phyloP scores from a whole-genome alignment of 2,329 filamentous ascomycete genomes.

The Nemania serpens region DNA sequence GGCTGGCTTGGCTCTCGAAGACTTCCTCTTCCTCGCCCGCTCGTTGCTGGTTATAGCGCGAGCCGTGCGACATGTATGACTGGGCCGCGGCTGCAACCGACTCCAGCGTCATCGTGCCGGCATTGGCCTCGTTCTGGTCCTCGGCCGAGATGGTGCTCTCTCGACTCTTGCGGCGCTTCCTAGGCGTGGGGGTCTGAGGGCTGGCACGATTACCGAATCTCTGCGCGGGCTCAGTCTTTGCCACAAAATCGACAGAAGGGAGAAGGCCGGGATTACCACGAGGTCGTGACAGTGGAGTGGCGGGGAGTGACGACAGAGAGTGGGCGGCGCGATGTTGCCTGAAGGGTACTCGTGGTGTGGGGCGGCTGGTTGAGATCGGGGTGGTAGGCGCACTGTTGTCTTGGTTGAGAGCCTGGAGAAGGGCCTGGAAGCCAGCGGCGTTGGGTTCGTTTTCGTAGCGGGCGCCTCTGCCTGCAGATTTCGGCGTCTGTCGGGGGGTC shows the following conservation, averaged over 20 bases:
- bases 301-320: conserved; percentile 82
- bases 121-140: conserved; percentile 61
- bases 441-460: conserved; percentile 55
- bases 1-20: conserved; percentile 76
- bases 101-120: conserved; percentile 55
- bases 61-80: conserved; percentile 42
- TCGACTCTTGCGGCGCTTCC: conserved; percentile 68
- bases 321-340: conserved; percentile 78
- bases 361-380: conserved; percentile 56
- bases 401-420: conserved; percentile 80
- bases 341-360: conserved; percentile 53
- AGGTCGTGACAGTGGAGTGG: conserved; percentile 67
- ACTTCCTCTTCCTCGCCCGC: conserved; percentile 64
- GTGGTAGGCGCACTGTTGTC: conserved; percentile 78
- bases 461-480: conserved; percentile 44
- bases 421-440: conserved; percentile 73
- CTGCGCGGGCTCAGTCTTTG: conserved; percentile 60
- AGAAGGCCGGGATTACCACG: conserved; percentile 57
- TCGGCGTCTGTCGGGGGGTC: conserved; percentile 58
- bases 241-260: conserved; percentile 66
- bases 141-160: conserved; percentile 83
- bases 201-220: conserved; percentile 44
- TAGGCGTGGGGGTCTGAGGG: conserved; percentile 51
- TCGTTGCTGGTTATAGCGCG: conserved; percentile 36
- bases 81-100: conserved; percentile 55